phyloP scores from a whole-genome alignment of 2,329 filamentous ascomycete genomes.

The Periconia macrospinosa region DNA sequence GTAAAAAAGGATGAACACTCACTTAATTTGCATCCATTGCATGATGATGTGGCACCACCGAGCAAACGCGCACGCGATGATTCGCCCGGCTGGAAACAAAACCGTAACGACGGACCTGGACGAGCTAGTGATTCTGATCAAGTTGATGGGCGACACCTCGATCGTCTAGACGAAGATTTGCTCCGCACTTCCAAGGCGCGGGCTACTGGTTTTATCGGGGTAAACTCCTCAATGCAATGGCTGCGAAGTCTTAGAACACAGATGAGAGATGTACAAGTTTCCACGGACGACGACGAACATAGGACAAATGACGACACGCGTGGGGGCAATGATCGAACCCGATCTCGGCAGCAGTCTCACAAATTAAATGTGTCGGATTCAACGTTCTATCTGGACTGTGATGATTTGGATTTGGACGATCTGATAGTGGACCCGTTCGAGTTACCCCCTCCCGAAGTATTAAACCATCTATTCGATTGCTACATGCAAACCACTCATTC shows the following conservation, averaged over 20 bases:
- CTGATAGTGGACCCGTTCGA: constrained; percentile 19
- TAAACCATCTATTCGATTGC: constrained; percentile 26
- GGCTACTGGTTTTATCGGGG: constrained; percentile 28
- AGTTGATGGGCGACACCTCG: constrained; percentile 14
- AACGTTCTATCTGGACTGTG: constrained; percentile 30
- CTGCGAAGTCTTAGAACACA: constrained; percentile 17
- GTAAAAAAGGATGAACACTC: neutral
- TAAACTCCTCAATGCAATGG: constrained; percentile 30
- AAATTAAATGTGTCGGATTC: neutral
- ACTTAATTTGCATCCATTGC: neutral
- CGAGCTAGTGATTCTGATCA: constrained; percentile 7
- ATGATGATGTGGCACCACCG: neutral
- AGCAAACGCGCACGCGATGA: constrained; percentile 8
- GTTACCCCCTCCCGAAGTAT: constrained; percentile 28
- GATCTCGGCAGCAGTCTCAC: neutral
- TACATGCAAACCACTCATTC: constrained; percentile 35
- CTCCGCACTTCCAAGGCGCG: constrained; percentile 12
- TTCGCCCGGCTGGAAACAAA: constrained; percentile 3
- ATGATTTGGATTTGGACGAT: constrained; percentile 19
- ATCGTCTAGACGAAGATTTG: constrained; percentile 23
- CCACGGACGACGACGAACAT: neutral
- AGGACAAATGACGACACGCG: neutral
- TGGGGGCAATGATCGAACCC: neutral
- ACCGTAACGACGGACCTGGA: neutral
- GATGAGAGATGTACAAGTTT: constrained; percentile 1